Evolutionary conservation across 2,329 filamentous ascomycete genomes (phyloP), one percentile per base, ranked within the genome.

Genomic region (Emmonsia crescens): DNA sequence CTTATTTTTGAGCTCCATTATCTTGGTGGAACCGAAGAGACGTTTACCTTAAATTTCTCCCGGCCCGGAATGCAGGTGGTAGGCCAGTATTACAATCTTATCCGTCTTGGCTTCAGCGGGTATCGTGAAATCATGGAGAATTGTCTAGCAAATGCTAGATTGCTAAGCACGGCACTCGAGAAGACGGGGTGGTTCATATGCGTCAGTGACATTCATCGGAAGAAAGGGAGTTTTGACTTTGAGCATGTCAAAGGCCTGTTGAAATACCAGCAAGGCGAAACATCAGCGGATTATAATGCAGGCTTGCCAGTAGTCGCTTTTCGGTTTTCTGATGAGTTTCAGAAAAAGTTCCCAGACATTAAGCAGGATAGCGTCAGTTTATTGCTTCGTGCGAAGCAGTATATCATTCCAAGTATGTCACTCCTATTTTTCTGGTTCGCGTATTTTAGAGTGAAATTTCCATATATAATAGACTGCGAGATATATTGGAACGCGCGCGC

Each of bases 21-120:
- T 68, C 80, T 89, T 0, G 87, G 87, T 44, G 85, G 86, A n/a
- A 87, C 84, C 0, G 85, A 89, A 67, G 81, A 87, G 68, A 85
- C 83, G 1, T 89, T 84, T 73, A 89, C 86, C 0, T 78, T 89
- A 24, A 89, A 89, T 74, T 89, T 89, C 75, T 88, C 85, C 0
- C 82, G 87, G 0, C 86, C 86, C 0, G 87, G 86, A 2, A 83
- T 84, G 0, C 87, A 89, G 64, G 78, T 89, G 61, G 84, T 89
- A 63, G 85, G 81, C 0, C 87, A 89, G 69, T 89, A 89, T 73
- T 89, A 84, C 74, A 89, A 89, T 67, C 76, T 89, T 14, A 85
- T 89, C 63, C 86, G 88, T 65, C 80, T 89, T 0, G 87, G 87
- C 1, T 86, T 84, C 71, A 76, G 77, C 1, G 87, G 87, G 10